Base-by-base conservation (phyloP, 2,329 filamentous ascomycete species). In the Hymenoscyphus fructigenus region DNA sequence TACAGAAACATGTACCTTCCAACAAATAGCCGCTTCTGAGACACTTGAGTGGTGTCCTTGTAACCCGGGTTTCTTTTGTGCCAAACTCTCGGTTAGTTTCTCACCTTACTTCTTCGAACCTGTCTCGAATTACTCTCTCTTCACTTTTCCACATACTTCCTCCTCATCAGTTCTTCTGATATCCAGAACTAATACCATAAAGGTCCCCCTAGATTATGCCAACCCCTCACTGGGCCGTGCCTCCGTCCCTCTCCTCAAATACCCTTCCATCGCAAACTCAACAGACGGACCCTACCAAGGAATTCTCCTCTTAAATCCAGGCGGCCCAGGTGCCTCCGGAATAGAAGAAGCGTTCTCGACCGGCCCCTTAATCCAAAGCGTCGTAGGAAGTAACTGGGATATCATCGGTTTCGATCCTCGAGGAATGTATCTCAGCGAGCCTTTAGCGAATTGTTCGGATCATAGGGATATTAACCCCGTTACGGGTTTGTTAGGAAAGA, bases 361-460 rank as follows among this genome's bases (percentile, higher is more conserved):
- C 26, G 79, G 74, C 10, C 29, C 53, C 3, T 47, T 64, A 6
- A 61, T 81, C 2, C 79, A 79, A 47, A 53, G 65, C 1, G 65
- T 78, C 10, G 68, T 79, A 14, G 79, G 79, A 38, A 55, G 64
- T 0, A 76, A 79, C 55, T 76, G 76, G 63, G 78, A 81, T 62
- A 68, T 82, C 44, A 74, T 82, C 41, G 78, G 79, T 7, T 82
- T 82, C 53, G 81, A 82, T 66, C 79, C 81, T 0, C 76, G 81
- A 28, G 81, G 80, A 75, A 78, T 84, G 26, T 81, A 82, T 7
- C 77, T 79, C 12, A 82, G 82, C 3, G 74, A 80, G 0, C 82
- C 83, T 0, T 71, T 81, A 9, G 73, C 83, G 12, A 79, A 83
- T 50, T 85, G 83, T 68, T 84, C 61, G 17, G 6, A 50, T 26